A percentile compares a stretch with the other conserved stretches of the same genome.
Evolutionary conservation across 169 alveolate species (phyloP).

Genomic region (Plasmodium adleri): DNA sequence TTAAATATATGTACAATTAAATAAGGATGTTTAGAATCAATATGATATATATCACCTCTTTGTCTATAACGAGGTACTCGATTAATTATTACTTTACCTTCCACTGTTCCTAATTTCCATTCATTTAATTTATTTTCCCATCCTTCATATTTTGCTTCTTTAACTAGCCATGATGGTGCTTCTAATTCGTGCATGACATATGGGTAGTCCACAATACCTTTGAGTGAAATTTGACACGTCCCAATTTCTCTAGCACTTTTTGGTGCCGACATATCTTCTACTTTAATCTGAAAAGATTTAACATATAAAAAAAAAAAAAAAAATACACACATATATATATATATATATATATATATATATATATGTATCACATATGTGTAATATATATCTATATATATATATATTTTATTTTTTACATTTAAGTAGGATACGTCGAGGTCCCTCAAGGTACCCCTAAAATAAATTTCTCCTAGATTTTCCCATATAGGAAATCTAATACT

Average conservation of each 20-base stretch:
- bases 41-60: slow-evolving; percentile 57
- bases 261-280: slow-evolving; percentile 83
- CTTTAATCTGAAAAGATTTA: slow-evolving; percentile 76
- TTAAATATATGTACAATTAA: slow-evolving; percentile 77
- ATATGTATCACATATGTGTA: neutral
- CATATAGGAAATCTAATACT: slow-evolving; percentile 80
- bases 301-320: neutral
- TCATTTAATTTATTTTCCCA: slow-evolving; percentile 80
- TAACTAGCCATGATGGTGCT: slow-evolving; percentile 80
- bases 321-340: neutral
- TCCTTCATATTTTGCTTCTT: slow-evolving; percentile 82
- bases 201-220: slow-evolving; percentile 84
- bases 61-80: slow-evolving; percentile 84
- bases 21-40: slow-evolving; percentile 41
- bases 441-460: slow-evolving; percentile 87
- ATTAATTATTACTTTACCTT: slow-evolving; percentile 78
- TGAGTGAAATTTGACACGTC: slow-evolving; percentile 77
- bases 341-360: neutral
- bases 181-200: slow-evolving; percentile 73
- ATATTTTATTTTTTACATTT: slow-evolving; percentile 4
- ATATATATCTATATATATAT: neutral
- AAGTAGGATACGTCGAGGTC: slow-evolving; percentile 86
- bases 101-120: slow-evolving; percentile 79
- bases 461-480: slow-evolving; percentile 87
- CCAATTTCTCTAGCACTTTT: slow-evolving; percentile 79